Evolutionary conservation across 345 rosid species (phyloP).

Genomic region (Geranium brycei): DNA sequence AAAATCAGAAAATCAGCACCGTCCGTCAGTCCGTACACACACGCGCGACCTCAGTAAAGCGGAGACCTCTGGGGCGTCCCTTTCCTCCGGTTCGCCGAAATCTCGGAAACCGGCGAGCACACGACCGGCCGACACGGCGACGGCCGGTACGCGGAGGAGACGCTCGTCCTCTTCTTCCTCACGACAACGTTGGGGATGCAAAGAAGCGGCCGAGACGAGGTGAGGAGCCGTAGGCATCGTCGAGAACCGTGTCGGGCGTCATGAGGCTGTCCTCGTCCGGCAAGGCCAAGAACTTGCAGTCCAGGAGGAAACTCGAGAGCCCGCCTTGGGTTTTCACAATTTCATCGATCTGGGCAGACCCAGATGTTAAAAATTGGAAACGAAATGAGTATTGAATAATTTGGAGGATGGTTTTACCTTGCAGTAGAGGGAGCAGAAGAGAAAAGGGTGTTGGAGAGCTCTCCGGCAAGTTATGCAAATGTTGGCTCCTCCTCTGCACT

Average conservation of each 20-base stretch:
- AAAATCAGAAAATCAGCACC: not conserved
- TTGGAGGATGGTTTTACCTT: constrained; percentile 13
- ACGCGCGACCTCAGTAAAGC: constrained; percentile 36
- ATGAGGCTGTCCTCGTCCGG: constrained; percentile 38
- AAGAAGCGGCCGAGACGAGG: constrained; percentile 41
- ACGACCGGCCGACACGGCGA: constrained; percentile 24
- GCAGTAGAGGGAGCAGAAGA: constrained; percentile 19
- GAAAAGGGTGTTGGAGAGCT: constrained; percentile 27
- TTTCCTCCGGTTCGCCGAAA: constrained; percentile 61
- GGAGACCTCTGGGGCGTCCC: constrained; percentile 79
- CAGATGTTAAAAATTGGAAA: not conserved
- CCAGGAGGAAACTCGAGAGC: constrained; percentile 43
- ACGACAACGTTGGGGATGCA: constrained; percentile 64
- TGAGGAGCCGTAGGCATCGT: constrained; percentile 37
- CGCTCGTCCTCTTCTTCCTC: constrained; percentile 75
- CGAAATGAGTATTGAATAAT: not conserved
- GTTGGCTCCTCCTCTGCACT: constrained; percentile 36
- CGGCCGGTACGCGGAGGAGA: constrained; percentile 12
- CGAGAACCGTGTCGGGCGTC: constrained; percentile 56
- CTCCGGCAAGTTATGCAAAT: constrained; percentile 38
- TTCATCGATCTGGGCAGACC: constrained; percentile 36
- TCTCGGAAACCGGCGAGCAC: constrained; percentile 28
- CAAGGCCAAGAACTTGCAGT: constrained; percentile 51
- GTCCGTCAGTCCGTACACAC: not conserved
- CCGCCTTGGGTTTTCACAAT: constrained; percentile 42